Base-by-base conservation (phyloP, 768 basidiomycete species). In the Suillus bovinus region DNA sequence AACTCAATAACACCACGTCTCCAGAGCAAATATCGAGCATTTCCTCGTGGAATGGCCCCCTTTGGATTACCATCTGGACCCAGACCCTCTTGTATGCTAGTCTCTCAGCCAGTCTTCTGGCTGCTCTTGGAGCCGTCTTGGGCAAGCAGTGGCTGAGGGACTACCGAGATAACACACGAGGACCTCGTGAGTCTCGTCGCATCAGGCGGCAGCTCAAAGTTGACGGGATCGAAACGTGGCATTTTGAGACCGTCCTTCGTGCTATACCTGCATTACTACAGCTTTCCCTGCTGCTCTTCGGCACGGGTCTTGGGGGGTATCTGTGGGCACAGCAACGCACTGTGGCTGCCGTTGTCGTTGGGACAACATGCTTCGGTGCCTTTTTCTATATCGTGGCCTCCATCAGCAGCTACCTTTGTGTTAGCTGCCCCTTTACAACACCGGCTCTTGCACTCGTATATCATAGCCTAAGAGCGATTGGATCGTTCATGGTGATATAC, bases 101-200 rank as follows among this genome's bases (percentile, higher is more conserved):
- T 60, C 64, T 66, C 49, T 27, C 41, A 4, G 36, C 47, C 24
- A 65, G 64, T 16, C 57, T 66, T 44, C 49, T 66, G 17, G 64
- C 64, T 52, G 64, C 64, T 27, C 36, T 61, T 27, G 64, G 64
- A 10, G 64, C 64, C 13, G 61, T 65, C 33, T 44, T 66, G 22
- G 64, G 64, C 4, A 65, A 66, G 31, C 64, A 66, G 44, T 66
- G 64, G 41, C 9, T 42, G 9, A 42, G 41, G 20, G 41, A 42
- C 41, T 42, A 42, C 41, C 20, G 20, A 42, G 41, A 42, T 20
- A 42, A 42, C 20, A 42, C 41, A 42, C 41, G 41, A 42, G 41
- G 41, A 20, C 20, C 41, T 42, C 41, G 41, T 42, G 41, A n/a
- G 4, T n/a, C 9, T 20, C 41, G 41, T n/a, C 41, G 41, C 41